These are phyloP conservation scores for Phytophthora ramorum DNA, from an alignment of 352 stramenopile genomes.

Conservation along the genomic window DNA sequence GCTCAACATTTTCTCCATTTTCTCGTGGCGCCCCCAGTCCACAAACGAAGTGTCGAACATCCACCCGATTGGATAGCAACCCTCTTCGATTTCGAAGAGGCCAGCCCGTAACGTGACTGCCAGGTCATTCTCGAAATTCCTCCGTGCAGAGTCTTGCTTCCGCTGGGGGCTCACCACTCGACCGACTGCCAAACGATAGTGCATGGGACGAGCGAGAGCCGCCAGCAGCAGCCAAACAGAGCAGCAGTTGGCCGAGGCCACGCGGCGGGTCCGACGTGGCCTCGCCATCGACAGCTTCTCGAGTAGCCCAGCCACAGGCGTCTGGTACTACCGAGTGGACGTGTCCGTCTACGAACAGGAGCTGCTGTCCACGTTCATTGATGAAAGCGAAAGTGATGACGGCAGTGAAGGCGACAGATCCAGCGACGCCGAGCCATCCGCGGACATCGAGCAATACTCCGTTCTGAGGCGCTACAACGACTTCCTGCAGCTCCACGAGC, in stretches of 20 bases:
- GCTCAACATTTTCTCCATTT: constrained; percentile 8
- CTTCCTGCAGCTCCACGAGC: constrained; percentile 63
- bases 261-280: constrained; percentile 27
- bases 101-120: not conserved
- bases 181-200: constrained; percentile 2
- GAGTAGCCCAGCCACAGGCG: constrained; percentile 44
- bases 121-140: constrained; percentile 20
- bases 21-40: constrained; percentile 11
- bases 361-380: constrained; percentile 24
- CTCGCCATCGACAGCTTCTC: constrained; percentile 64
- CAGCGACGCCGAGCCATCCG: constrained; percentile 16
- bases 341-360: constrained; percentile 42
- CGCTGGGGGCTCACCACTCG: not conserved
- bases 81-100: not conserved
- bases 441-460: constrained; percentile 60
- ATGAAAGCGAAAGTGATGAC: constrained; percentile 18
- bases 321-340: constrained; percentile 81
- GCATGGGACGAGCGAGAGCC: constrained; percentile 24
- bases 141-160: constrained; percentile 2
- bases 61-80: constrained; percentile 15
- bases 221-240: constrained; percentile 19
- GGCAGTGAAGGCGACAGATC: constrained; percentile 28
- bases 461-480: constrained; percentile 74
- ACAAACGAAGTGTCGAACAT: not conserved
- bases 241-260: constrained; percentile 14